A percentile compares a stretch with the other conserved stretches of the same genome.
Evolutionary conservation across 164 flowering plant genomes (phyloP).

Genomic region (Taxillus chinensis): DNA sequence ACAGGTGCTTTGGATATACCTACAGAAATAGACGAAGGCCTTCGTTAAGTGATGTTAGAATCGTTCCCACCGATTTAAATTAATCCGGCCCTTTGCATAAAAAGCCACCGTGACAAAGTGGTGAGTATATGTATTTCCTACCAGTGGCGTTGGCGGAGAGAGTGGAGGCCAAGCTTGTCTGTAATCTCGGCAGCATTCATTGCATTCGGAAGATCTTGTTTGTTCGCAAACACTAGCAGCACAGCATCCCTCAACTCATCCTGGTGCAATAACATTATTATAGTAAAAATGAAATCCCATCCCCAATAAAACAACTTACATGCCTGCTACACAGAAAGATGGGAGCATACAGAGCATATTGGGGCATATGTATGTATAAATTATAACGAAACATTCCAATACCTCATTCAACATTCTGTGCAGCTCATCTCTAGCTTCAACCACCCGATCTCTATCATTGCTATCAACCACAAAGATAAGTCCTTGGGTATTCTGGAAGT

Average conservation of each 20-base stretch:
- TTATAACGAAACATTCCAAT: not conserved
- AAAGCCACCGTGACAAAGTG: too few species aligned
- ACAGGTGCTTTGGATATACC: constrained; percentile 82
- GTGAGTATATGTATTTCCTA: constrained; percentile 6
- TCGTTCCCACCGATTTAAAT: too few species aligned
- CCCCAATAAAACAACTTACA: too few species aligned
- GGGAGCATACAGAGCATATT: not conserved
- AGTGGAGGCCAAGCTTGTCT: constrained; percentile 49
- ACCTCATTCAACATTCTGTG: constrained; percentile 80
- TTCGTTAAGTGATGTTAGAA: not conserved
- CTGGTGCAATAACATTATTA: constrained; percentile 13
- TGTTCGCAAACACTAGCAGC: constrained; percentile 79
- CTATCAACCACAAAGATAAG: constrained; percentile 77
- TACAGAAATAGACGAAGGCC: constrained; percentile 8
- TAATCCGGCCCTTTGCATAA: too few species aligned
- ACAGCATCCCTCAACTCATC: constrained; percentile 79
- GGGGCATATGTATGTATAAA: not conserved
- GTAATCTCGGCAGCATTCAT: constrained; percentile 90
- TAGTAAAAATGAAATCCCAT: too few species aligned
- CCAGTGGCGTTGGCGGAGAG: constrained; percentile 56
- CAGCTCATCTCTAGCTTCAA: constrained; percentile 30
- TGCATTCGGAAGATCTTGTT: constrained; percentile 86
- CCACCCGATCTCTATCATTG: constrained; percentile 43
- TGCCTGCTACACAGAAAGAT: too few species aligned
- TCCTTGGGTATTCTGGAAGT: constrained; percentile 74